phyloP scores from a whole-genome alignment of 441 rosid genomes.

The Gossypium gossypioides region DNA sequence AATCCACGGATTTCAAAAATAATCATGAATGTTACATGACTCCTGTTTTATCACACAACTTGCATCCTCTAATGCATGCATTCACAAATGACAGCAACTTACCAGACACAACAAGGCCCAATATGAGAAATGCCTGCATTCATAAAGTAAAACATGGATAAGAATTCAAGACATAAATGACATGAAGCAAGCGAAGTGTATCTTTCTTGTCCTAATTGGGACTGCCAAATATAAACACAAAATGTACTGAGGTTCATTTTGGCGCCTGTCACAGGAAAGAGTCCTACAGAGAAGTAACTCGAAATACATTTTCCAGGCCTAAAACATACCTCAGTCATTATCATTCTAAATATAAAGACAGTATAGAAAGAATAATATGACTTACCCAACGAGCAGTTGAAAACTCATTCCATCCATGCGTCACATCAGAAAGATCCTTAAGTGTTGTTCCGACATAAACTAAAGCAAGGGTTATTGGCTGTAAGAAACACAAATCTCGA shows the following conservation, averaged over 20 bases:
- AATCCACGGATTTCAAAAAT: background rate
- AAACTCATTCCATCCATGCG: slow-evolving; percentile 82
- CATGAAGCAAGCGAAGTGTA: background rate
- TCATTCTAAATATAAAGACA: background rate
- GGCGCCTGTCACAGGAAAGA: background rate
- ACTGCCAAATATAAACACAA: background rate
- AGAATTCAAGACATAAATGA: slow-evolving; percentile 4
- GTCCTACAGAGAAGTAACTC: background rate
- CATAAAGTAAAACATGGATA: slow-evolving; percentile 3
- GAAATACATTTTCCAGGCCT: background rate
- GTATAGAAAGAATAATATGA: background rate
- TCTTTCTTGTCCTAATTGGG: background rate
- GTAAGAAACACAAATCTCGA: slow-evolving; percentile 23
- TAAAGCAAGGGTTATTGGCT: slow-evolving; percentile 92
- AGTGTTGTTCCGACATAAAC: slow-evolving; percentile 88
- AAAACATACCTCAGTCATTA: background rate
- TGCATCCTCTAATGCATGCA: background rate
- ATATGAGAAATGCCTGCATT: slow-evolving; percentile 55
- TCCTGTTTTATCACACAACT: background rate
- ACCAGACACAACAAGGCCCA: slow-evolving; percentile 71
- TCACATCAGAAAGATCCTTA: slow-evolving; percentile 90
- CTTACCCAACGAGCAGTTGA: slow-evolving; percentile 32
- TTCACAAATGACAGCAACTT: slow-evolving; percentile 22
- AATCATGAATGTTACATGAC: background rate
- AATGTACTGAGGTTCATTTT: background rate